phyloP scores from a whole-genome alignment of 106 monocot species.

The Apostasia shenzhenica region DNA sequence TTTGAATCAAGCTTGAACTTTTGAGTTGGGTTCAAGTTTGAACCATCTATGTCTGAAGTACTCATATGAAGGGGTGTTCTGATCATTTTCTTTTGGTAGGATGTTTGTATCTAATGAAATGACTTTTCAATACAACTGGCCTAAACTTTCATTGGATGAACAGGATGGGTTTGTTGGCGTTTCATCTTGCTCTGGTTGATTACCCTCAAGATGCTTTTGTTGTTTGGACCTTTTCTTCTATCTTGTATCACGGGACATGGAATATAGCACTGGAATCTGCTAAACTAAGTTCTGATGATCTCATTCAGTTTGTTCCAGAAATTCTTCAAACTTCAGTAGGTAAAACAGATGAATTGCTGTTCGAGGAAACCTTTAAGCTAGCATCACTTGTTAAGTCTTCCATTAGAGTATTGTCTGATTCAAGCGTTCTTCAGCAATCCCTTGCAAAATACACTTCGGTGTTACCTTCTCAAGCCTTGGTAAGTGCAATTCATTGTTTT shows the following conservation, averaged over 20 bases:
- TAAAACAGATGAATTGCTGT: constrained; percentile 41
- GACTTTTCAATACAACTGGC: neutral
- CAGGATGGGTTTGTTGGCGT: constrained; percentile 78
- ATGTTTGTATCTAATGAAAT: no score
- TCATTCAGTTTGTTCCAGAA: constrained; percentile 60
- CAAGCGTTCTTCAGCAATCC: constrained; percentile 33
- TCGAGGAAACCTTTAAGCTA: constrained; percentile 34
- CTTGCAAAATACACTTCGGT: constrained; percentile 25
- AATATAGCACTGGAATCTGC: constrained; percentile 27
- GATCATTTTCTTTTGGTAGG: no score
- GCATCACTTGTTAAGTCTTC: constrained; percentile 55
- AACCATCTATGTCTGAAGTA: no score
- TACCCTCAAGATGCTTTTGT: constrained; percentile 66
- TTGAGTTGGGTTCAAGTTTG: no score
- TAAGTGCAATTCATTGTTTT: constrained; percentile 17
- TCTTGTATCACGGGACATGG: constrained; percentile 60
- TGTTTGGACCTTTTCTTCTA: constrained; percentile 59
- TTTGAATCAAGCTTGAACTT: no score
- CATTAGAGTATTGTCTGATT: constrained; percentile 22
- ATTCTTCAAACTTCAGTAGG: constrained; percentile 19
- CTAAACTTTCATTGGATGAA: neutral
- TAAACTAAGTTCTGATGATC: constrained; percentile 24
- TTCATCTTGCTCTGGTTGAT: constrained; percentile 71
- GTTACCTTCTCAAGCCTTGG: constrained; percentile 30
- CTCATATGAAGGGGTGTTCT: no score